Base-by-base conservation (phyloP, 179 eudicot species). In the Vitellaria paradoxa region DNA sequence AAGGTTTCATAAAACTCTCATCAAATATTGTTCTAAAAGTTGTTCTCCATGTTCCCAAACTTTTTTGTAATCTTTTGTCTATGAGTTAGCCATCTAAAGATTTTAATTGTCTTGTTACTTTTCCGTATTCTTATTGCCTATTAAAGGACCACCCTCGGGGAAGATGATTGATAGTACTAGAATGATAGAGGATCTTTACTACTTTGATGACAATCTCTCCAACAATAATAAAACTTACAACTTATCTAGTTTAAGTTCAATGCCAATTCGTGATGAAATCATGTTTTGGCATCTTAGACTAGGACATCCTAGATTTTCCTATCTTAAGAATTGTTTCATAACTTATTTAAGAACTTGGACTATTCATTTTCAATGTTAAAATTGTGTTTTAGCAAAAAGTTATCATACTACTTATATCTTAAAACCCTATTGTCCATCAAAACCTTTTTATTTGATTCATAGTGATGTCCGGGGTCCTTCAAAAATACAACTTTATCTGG, bases 231-330 rank as follows among this genome's bases (percentile, higher is more conserved):
- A 9, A 2, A 8, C 13, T 52, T 15, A 52, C 12, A 2, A 7
- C 15, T 52, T 52, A 3, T 7, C 23, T 66, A 40, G 70, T 40
- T 6, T 42, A 10, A 13, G 52, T 67, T 67, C 71, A 10, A 37
- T 67, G 6, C 12, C 52, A 3, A 23, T 21, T 67, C 9, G 17
- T 42, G 71, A 67, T 1, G 5, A 67, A 67, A 67, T 67, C 13
- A 67, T 42, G 52, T 7, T 67, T 67, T 67, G 52, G 50, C 71
- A 67, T 15, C n/a, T 4, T 67, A 67, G 52, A 42, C 23, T 67
- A 67, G 52, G 71, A 67, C 52, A 67, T 67, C 53, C 21, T 42
- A 67, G 52, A 9, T 67, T 67, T 67, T n/a, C 10, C 0, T 8
- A 52, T 52, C 15, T 67, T 67, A 63, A 63, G 21, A 24, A 63